phyloP scores from a whole-genome alignment of 352 stramenopile species.

The Phytopythium oedochilum region DNA sequence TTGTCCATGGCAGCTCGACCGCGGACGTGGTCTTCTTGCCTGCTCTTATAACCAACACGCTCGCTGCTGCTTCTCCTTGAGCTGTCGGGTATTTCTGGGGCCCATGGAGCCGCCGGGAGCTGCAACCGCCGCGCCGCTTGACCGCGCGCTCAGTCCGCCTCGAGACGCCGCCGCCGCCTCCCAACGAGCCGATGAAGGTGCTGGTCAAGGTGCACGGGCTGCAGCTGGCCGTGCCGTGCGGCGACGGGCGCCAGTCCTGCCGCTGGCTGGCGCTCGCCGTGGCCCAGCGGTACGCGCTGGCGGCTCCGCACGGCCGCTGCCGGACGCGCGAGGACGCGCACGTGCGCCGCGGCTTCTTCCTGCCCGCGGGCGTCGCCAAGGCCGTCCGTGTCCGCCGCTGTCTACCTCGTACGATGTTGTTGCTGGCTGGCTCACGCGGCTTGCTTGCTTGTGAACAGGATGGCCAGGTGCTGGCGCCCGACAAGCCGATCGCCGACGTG shows the following conservation, averaged over 20 bases:
- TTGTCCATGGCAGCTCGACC: background rate
- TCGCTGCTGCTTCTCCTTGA: background rate
- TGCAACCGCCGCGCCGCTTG: background rate
- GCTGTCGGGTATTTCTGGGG: background rate
- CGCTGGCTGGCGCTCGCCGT: conserved; percentile 83
- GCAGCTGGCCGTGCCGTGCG: conserved; percentile 70
- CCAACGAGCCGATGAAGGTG: conserved; percentile 37
- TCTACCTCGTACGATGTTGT: no score
- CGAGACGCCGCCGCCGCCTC: background rate
- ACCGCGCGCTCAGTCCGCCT: background rate
- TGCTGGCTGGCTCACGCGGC: no score
- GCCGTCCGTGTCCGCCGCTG: conserved; percentile 1
- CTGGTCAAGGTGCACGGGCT: conserved; percentile 64
- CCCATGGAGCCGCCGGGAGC: no score
- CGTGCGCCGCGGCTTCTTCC: conserved; percentile 74
- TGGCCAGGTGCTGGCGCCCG: conserved; percentile 38
- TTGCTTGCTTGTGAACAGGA: conserved; percentile 15
- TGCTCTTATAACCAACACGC: background rate
- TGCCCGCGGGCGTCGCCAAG: conserved; percentile 55
- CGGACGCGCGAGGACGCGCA: conserved; percentile 74
- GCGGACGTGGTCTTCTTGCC: background rate
- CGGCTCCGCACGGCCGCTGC: conserved; percentile 56
- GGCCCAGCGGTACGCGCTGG: conserved; percentile 70
- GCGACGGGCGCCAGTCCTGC: conserved; percentile 67
- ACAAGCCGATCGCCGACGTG: conserved; percentile 48